Conservation (phyloP, 2,329 filamentous ascomycete genomes). For the Ascochyta lentis region DNA sequence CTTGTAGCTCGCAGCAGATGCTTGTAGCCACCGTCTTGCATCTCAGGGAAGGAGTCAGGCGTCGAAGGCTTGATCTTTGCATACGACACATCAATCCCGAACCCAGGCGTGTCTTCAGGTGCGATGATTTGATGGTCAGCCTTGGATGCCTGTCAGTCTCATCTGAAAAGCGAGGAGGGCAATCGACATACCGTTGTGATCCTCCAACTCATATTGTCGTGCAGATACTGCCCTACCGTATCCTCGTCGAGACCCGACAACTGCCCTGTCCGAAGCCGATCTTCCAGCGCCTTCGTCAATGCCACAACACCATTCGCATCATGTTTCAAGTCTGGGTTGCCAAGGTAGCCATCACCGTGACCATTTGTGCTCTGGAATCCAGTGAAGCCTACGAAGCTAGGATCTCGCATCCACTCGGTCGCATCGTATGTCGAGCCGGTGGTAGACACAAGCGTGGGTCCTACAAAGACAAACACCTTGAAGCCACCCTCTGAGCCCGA, state of each 20-base stretch:
- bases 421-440: constrained; percentile 58
- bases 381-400: constrained; percentile 68
- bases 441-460: constrained; percentile 50
- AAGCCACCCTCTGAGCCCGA: constrained; percentile 68
- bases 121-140: constrained; percentile 47
- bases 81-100: constrained; percentile 51
- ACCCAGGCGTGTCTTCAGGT: constrained; percentile 41
- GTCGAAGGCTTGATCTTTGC: constrained; percentile 48
- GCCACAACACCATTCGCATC: constrained; percentile 51
- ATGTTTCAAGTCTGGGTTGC: neutral
- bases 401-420: constrained; percentile 60
- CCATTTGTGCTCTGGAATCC: constrained; percentile 50
- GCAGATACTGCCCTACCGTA: constrained; percentile 30
- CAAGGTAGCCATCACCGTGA: constrained; percentile 9
- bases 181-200: constrained; percentile 26
- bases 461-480: constrained; percentile 73
- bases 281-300: constrained; percentile 52
- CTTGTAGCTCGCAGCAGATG: constrained; percentile 15
- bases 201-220: constrained; percentile 33
- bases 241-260: constrained; percentile 37
- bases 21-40: constrained; percentile 17
- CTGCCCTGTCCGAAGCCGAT: constrained; percentile 40
- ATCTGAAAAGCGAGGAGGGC: neutral
- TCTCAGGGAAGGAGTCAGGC: constrained; percentile 20
- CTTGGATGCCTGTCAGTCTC: constrained; percentile 26